These are phyloP conservation scores for Lippia alba DNA, from an alignment of 305 asterid species.

Conservation along the genomic window DNA sequence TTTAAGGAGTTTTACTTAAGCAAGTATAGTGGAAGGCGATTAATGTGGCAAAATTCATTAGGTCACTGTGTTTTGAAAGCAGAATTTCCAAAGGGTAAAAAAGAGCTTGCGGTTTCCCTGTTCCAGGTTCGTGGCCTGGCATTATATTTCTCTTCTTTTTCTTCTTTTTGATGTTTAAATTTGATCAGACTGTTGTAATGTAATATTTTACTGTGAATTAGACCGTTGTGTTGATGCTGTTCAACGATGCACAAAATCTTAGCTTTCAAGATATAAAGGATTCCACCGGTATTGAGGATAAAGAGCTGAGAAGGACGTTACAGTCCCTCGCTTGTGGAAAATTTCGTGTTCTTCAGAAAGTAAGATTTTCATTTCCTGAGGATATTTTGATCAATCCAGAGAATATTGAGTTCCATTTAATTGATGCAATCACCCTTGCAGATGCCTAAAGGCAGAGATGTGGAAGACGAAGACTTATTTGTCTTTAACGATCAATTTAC, in stretches of 20 bases:
- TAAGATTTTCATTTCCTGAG: conserved; percentile 38
- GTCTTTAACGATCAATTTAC: conserved; percentile 81
- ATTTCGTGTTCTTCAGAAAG: conserved; percentile 92
- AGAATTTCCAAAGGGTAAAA: conserved; percentile 85
- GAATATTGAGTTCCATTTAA: conserved; percentile 1
- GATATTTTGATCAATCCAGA: conserved; percentile 12
- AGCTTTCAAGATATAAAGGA: conserved; percentile 91
- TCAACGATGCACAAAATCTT: conserved; percentile 80
- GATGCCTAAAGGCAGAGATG: conserved; percentile 97
- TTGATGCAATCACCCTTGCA: conserved; percentile 43
- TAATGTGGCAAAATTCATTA: conserved; percentile 98
- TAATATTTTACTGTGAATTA: conserved; percentile 40
- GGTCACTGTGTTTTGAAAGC: conserved; percentile 97
- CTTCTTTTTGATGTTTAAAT: neutral
- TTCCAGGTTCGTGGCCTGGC: conserved; percentile 75
- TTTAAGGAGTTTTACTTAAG: conserved; percentile 95
- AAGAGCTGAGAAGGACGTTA: conserved; percentile 86
- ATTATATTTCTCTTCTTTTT: neutral
- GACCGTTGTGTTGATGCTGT: conserved; percentile 94
- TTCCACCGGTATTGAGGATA: conserved; percentile 84
- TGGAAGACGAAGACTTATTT: conserved; percentile 81
- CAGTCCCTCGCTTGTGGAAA: conserved; percentile 99
- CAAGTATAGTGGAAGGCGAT: conserved; percentile 94
- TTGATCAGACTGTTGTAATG: neutral
- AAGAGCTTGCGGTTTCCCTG: conserved; percentile 97